Evolutionary conservation across 2,329 filamentous ascomycete species (phyloP), one percentile per base, ranked within the genome.

Genomic region (Epichloe hybrida): DNA sequence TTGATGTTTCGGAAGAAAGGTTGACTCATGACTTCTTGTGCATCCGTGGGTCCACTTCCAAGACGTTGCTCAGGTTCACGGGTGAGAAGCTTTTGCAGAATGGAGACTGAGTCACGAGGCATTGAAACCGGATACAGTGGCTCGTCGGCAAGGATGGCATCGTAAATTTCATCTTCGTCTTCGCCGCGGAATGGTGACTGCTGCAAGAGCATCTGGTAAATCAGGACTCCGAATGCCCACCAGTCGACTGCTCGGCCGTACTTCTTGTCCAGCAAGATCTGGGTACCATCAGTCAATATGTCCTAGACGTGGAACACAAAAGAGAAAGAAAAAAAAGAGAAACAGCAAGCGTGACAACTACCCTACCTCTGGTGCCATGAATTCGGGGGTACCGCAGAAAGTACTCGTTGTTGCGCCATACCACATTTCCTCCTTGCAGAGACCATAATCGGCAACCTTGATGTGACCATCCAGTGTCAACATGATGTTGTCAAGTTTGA

Each of bases 381-480:
- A 98, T 65, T 98, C 93, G 15, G 93, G 93, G n/a, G 93, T 98
- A 68, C 93, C 93, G 65, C 93, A 98, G 74, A 98, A 98, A 7
- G 93, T 98, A 70, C 90, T 91, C 0, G 93, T 98, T 2, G 87
- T 96, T 51, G 87, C 91, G 42, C 89, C 89, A 64, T 94, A 98
- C 90, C 91, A 98, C 93, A 98, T 98, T 61, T 98, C 90, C 66
- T 98, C 93, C 70, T 98, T 98, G 74, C 94, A 98, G 46, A 98
- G 80, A 80, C 93, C 93, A 66, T 95, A 98, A 76, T 98, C 93
- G 49, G 80, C 93, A 74, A 98, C 89, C 76, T 97, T 97, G 74
- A 98, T 95, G 67, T 98, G 93, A 27, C 93, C 93, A 63, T 98
- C 93, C 44, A 95, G 76, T 1, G 89, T 94, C 62, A 98, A 74